A percentile compares a stretch with the other conserved stretches of the same genome.
These are phyloP conservation scores for Lanmaoa pseudosensibilis DNA, from an alignment of 768 basidiomycete species.

Conservation along the genomic window DNA sequence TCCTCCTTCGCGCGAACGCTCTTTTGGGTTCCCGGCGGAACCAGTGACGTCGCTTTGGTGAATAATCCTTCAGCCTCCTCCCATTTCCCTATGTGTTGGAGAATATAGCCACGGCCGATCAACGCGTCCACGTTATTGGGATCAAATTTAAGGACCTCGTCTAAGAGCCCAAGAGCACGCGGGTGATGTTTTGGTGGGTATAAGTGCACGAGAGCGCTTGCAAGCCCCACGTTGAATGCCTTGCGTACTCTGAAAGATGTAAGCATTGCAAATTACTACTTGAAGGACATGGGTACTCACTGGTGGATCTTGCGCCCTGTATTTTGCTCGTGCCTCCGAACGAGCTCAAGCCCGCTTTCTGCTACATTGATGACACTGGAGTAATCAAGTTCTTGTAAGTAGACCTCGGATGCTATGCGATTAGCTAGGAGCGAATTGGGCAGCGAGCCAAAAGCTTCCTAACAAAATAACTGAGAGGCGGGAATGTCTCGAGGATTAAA, in stretches of 20 bases:
- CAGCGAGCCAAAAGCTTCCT: conserved; percentile 57
- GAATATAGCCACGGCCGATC: conserved; percentile 73
- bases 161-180: conserved; percentile 72
- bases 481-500: not conserved
- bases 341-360: conserved; percentile 64
- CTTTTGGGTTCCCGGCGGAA: conserved; percentile 45
- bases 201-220: conserved; percentile 77
- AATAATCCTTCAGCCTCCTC: conserved; percentile 64
- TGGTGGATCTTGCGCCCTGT: conserved; percentile 52
- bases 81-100: conserved; percentile 67
- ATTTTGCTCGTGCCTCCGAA: conserved; percentile 54
- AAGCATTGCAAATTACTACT: not conserved
- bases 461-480: conserved; percentile 11
- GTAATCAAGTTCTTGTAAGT: conserved; percentile 70
- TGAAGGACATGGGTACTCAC: conserved; percentile 34
- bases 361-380: conserved; percentile 67
- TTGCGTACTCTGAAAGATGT: conserved; percentile 51
- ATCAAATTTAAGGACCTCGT: conserved; percentile 64
- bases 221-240: conserved; percentile 70
- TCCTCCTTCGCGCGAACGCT: conserved; percentile 76
- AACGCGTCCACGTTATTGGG: conserved; percentile 64
- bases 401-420: conserved; percentile 63
- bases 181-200: conserved; percentile 89
- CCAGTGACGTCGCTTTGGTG: conserved; percentile 49
- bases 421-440: conserved; percentile 64